A percentile compares a stretch with the other conserved stretches of the same genome.
Evolutionary conservation across 2,329 filamentous ascomycete genomes (phyloP).

Genomic region (Pyrenophora graminea): DNA sequence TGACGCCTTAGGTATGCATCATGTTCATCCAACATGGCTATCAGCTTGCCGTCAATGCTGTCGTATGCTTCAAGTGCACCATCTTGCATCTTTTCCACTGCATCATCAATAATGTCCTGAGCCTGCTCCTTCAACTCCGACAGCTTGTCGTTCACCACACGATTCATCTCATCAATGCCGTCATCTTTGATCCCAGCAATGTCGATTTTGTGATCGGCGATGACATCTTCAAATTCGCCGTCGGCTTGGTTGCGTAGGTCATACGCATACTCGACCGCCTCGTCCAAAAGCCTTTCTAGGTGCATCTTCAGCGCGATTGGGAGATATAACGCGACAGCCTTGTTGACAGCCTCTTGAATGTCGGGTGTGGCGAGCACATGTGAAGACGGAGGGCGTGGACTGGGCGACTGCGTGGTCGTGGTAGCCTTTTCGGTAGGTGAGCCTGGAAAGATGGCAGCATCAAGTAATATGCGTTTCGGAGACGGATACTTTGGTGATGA

Average conservation of each 20-base stretch:
- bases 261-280: slow-evolving; percentile 12
- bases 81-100: neutral
- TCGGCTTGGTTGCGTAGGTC: slow-evolving; percentile 10
- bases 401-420: neutral
- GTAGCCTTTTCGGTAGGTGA: slow-evolving; percentile 11
- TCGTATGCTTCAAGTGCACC: neutral
- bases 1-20: neutral
- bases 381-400: neutral
- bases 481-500: slow-evolving; percentile 9
- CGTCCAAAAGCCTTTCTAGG: slow-evolving; percentile 4
- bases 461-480: slow-evolving; percentile 16
- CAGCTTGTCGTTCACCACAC: slow-evolving; percentile 5
- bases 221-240: slow-evolving; percentile 11
- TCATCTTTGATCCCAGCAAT: slow-evolving; percentile 7
- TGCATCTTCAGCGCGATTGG: slow-evolving; percentile 8
- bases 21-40: neutral
- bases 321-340: slow-evolving; percentile 9
- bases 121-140: slow-evolving; percentile 5
- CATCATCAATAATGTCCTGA: neutral
- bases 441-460: neutral
- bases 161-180: slow-evolving; percentile 4
- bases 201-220: slow-evolving; percentile 11
- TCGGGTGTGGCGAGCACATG: neutral
- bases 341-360: slow-evolving; percentile 7
- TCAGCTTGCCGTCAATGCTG: neutral